These are phyloP conservation scores for Hanseniaspora gamundiae DNA, from an alignment of 1,139 yeast genomes.

Conservation along the genomic window DNA sequence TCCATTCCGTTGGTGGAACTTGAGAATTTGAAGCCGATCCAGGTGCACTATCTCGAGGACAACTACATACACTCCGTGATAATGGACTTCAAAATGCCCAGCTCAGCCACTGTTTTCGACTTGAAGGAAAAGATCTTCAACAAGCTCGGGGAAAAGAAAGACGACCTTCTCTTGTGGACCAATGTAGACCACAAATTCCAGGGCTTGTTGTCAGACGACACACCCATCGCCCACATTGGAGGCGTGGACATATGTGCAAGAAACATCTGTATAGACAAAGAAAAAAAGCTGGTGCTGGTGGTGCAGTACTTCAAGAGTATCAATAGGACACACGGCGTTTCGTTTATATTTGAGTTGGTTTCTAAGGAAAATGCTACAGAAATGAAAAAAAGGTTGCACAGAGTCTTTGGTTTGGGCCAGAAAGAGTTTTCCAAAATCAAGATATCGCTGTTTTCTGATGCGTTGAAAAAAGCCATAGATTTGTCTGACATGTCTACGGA, in stretches of 20 bases:
- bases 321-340: constrained; percentile 69
- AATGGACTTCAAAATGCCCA: constrained; percentile 59
- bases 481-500: constrained; percentile 31
- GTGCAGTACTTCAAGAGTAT: constrained; percentile 71
- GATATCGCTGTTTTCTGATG: constrained; percentile 33
- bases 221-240: constrained; percentile 21
- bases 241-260: constrained; percentile 29
- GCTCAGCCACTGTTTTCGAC: constrained; percentile 43
- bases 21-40: constrained; percentile 60
- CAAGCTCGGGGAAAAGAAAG: constrained; percentile 3
- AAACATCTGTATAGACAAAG: constrained; percentile 21
- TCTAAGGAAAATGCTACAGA: constrained; percentile 52
- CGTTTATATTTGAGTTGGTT: constrained; percentile 61
- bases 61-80: constrained; percentile 54
- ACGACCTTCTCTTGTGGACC: constrained; percentile 22
- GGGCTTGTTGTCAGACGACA: constrained; percentile 22
- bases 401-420: constrained; percentile 58
- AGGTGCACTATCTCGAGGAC: constrained; percentile 50
- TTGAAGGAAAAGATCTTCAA: constrained; percentile 33
- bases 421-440: constrained; percentile 68
- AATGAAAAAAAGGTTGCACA: constrained; percentile 60
- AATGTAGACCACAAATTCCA: constrained; percentile 26
- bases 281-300: constrained; percentile 33
- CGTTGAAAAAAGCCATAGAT: constrained; percentile 23
- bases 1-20: constrained; percentile 63